Evolutionary conservation across 2,329 filamentous ascomycete species (phyloP).

Genomic region (Thielaviopsis punctulata): DNA sequence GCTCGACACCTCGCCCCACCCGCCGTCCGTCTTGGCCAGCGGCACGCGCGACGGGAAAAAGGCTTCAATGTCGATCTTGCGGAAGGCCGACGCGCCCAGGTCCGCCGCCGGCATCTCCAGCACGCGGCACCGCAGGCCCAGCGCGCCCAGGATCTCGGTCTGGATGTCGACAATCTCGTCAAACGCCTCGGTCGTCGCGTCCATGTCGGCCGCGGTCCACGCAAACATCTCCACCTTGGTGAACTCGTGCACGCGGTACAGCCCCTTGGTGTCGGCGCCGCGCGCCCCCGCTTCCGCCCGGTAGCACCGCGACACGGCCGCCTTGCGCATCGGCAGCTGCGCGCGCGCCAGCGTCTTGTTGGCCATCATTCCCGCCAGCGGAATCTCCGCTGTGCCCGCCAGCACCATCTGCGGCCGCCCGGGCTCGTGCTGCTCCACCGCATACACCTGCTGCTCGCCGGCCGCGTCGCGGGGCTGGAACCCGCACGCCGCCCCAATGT

Average conservation of each 20-base stretch:
- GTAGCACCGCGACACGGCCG: constrained; percentile 83
- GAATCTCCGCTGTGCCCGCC: constrained; percentile 84
- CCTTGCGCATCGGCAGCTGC: constrained; percentile 58
- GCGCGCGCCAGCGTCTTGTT: constrained; percentile 46
- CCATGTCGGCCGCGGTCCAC: constrained; percentile 51
- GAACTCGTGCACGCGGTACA: constrained; percentile 96
- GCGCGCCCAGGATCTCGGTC: constrained; percentile 57
- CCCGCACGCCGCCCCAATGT: constrained; percentile 79
- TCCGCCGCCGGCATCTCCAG: constrained; percentile 85
- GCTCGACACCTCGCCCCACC: constrained; percentile 88
- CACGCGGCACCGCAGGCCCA: constrained; percentile 72
- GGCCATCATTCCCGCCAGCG: constrained; percentile 79
- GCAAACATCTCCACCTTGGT: constrained; percentile 97
- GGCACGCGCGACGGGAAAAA: constrained; percentile 68
- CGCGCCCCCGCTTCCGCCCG: constrained; percentile 85
- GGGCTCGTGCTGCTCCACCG: constrained; percentile 29
- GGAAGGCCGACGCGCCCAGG: constrained; percentile 69
- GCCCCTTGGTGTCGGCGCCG: constrained; percentile 77
- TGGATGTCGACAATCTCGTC: constrained; percentile 78
- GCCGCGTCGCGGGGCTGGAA: constrained; percentile 85
- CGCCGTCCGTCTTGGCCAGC: constrained; percentile 30
- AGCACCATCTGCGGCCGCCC: constrained; percentile 56
- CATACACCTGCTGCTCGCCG: constrained; percentile 84
- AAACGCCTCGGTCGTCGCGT: constrained; percentile 43
- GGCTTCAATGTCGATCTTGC: constrained; percentile 87